Base-by-base conservation (phyloP, 768 basidiomycete genomes). In the Udeniomyces megalosporus region DNA sequence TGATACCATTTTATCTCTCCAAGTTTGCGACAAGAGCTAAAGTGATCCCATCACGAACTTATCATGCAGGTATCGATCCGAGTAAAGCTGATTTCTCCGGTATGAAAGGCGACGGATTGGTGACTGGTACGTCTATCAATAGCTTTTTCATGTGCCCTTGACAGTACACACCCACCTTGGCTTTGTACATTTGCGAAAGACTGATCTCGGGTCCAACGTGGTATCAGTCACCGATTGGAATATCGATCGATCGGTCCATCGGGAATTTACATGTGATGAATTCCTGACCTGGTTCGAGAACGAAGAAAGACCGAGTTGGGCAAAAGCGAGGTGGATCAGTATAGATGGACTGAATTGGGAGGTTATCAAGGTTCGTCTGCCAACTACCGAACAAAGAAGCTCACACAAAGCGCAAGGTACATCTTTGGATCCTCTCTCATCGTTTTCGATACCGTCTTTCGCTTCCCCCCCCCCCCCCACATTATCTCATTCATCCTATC, bases 301-400 rank as follows among this genome's bases (percentile, higher is more conserved):
- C 14, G 48, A 50, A 26, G 50, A 45, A 1, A n/a, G 56, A 28
- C 34, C 26, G 32, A 24, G 14, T 3, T 63, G 62, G 62, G 62
- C 49, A 1, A 29, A 58, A 29, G 62, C 62, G 0, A 35, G 62
- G 2, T 63, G 62, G 62, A 58, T 63, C 35, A 63, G 58, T 32
- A 15, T 58, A 1, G 62, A 63, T 48, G 62, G 62, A 0, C 49
- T 63, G 1, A 63, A 63, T 42, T 63, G 62, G 62, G 50, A 51
- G 48, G 62, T 63, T 14, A 51, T 58, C 44, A 63, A 63, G 32
- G 38, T 51, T 17, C 32, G 17, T 47, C 17, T 14, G 11, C 32
- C 3, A 48, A 20, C 44, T 15, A 10, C 32, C 2, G 26, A 35
- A 29, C 0, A 12, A 22, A 32, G 7, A 24, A 14, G 15, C 11